Conservation (phyloP, 768 basidiomycete species). For the Cytidiella melzeri region DNA sequence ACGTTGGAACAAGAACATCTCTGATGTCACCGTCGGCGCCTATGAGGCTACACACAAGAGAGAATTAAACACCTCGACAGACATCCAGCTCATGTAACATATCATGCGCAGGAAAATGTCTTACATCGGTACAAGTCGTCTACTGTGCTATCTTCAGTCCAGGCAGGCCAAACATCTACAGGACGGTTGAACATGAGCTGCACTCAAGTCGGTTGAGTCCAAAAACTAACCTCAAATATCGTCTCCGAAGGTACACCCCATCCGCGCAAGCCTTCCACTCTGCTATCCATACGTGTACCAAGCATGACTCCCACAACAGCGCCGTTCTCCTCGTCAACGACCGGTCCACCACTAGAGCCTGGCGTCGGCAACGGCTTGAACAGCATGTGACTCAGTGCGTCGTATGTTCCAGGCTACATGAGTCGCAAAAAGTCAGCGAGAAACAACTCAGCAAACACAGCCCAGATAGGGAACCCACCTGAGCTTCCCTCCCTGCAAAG, state of each 20-base stretch:
- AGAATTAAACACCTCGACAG: too few relatives aligned
- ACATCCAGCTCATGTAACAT: too few relatives aligned
- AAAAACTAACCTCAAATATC: constrained; percentile 50
- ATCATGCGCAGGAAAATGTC: too few relatives aligned
- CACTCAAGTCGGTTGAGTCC: neutral
- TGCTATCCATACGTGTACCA: constrained; percentile 52
- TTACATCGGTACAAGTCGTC: too few relatives aligned
- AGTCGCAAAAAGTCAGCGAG: too few relatives aligned
- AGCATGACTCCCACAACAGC: constrained; percentile 61
- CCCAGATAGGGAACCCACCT: constrained; percentile 30
- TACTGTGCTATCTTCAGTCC: constrained; percentile 28
- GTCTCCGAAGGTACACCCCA: constrained; percentile 61
- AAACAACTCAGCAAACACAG: neutral
- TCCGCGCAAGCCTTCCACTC: constrained; percentile 47
- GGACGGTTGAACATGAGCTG: neutral
- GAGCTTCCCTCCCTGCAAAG: constrained; percentile 48
- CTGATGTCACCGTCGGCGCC: too few relatives aligned
- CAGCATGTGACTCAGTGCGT: constrained; percentile 50
- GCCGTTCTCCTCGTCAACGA: constrained; percentile 54
- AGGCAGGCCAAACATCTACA: constrained; percentile 50
- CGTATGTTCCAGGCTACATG: constrained; percentile 60
- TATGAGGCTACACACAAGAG: too few relatives aligned
- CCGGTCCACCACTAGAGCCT: constrained; percentile 67
- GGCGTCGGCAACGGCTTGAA: constrained; percentile 49
- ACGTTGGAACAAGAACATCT: too few relatives aligned